Percentiles rank a stretch among this genome's conserved stretches.
phyloP scores from a whole-genome alignment of 306 rosid species.

The Calophaca sinica region DNA sequence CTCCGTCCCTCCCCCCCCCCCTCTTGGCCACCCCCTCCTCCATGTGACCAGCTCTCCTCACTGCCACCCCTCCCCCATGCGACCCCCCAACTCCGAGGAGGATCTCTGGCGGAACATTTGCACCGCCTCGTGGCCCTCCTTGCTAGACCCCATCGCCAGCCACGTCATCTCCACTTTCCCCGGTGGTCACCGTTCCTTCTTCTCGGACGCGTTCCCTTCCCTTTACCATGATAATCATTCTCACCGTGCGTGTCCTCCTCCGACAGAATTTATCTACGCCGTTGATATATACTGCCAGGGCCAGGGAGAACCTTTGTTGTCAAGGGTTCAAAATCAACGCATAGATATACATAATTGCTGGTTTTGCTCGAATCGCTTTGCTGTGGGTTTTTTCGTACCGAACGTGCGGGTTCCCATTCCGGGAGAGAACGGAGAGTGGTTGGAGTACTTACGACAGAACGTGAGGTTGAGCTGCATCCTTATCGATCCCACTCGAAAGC shows the following conservation, averaged over 20 bases:
- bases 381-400: constrained; percentile 52
- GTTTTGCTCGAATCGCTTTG: too few species aligned
- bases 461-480: constrained; percentile 73
- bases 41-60: too few species aligned
- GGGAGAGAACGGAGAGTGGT: constrained; percentile 43
- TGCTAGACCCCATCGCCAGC: not conserved
- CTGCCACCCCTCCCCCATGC: too few species aligned
- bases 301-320: constrained; percentile 57
- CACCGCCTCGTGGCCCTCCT: too few species aligned
- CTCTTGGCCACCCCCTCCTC: too few species aligned
- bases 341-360: too few species aligned
- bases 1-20: too few species aligned
- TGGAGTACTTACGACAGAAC: constrained; percentile 60
- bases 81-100: too few species aligned
- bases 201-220: constrained; percentile 66
- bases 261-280: constrained; percentile 63
- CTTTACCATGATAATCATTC: constrained; percentile 45
- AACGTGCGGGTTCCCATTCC: constrained; percentile 61
- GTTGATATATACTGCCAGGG: constrained; percentile 65
- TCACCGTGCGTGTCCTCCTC: constrained; percentile 16
- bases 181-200: constrained; percentile 63
- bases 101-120: constrained; percentile 70
- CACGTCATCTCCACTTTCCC: constrained; percentile 61
- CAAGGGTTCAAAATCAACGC: too few species aligned
- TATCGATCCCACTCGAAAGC: too few species aligned